Evolutionary conservation across 1,284 basidiomycete species (phyloP).

Genomic region (Cutaneotrichosporon sp.): DNA sequence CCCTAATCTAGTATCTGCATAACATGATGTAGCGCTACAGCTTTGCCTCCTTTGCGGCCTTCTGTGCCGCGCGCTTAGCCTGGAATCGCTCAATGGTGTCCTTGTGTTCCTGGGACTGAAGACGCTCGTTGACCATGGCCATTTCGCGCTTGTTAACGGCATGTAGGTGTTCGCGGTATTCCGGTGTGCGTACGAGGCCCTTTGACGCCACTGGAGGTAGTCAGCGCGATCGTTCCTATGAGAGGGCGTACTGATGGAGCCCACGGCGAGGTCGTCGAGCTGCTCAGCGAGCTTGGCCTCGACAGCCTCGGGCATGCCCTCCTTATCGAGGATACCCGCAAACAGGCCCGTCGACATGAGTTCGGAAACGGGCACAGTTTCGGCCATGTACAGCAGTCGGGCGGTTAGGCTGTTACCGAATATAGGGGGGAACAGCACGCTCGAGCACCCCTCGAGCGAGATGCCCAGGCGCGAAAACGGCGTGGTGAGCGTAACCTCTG

Average conservation of each 20-base stretch:
- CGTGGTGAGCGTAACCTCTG: slow-evolving; percentile 15
- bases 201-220: slow-evolving; percentile 12
- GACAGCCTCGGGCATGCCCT: slow-evolving; percentile 8
- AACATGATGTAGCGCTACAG: too few relatives aligned
- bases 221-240: neutral
- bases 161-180: slow-evolving; percentile 4
- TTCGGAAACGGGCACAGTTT: slow-evolving; percentile 14
- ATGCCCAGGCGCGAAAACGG: slow-evolving; percentile 21
- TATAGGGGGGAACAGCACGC: slow-evolving; percentile 15
- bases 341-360: slow-evolving; percentile 10
- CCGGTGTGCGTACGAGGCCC: slow-evolving; percentile 7
- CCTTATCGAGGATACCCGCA: slow-evolving; percentile 6
- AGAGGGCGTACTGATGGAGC: slow-evolving; percentile 6
- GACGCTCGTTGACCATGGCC: slow-evolving; percentile 7
- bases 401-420: slow-evolving; percentile 14
- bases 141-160: slow-evolving; percentile 15
- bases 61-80: slow-evolving; percentile 7
- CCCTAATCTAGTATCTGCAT: too few relatives aligned
- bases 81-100: slow-evolving; percentile 11
- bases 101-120: slow-evolving; percentile 8
- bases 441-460: slow-evolving; percentile 15
- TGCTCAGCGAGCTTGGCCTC: slow-evolving; percentile 2
- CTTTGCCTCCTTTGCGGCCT: slow-evolving; percentile 10
- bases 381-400: slow-evolving; percentile 16
- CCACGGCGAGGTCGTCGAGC: slow-evolving; percentile 14